phyloP scores from a whole-genome alignment of 208 protist genomes.

The Trypanosoma mega region DNA sequence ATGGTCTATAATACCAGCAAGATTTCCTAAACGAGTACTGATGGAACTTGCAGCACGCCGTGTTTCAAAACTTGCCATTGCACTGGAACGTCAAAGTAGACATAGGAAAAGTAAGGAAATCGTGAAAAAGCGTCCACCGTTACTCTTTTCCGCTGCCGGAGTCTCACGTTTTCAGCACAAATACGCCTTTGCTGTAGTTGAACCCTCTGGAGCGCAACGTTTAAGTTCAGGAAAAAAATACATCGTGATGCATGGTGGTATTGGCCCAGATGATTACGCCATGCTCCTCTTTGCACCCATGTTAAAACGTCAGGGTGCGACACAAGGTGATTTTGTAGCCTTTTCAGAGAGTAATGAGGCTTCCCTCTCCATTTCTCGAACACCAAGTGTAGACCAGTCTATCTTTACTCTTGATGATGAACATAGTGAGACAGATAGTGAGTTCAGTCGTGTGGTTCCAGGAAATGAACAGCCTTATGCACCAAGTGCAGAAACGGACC shows the following conservation, averaged over 20 bases:
- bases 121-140: conserved; percentile 13
- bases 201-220: conserved; percentile 20
- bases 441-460: conserved; percentile 8
- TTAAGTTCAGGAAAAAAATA: conserved; percentile 13
- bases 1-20: conserved; percentile 74
- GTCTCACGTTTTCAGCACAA: conserved; percentile 76
- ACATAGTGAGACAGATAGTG: conserved; percentile 4
- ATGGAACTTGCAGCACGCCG: conserved; percentile 13
- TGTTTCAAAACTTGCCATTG: not conserved
- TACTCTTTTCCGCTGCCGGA: conserved; percentile 50
- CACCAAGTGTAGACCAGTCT: not conserved
- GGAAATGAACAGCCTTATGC: not conserved
- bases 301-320: not conserved
- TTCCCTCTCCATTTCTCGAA: not conserved
- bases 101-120: conserved; percentile 1
- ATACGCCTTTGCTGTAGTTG: conserved; percentile 64
- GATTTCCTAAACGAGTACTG: conserved; percentile 39
- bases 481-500: not conserved
- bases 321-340: not conserved
- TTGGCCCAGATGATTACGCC: conserved; percentile 58
- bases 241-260: conserved; percentile 79
- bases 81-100: not conserved
- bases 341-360: conserved; percentile 1
- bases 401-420: conserved; percentile 5
- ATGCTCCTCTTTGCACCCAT: conserved; percentile 76